A percentile compares a stretch with the other conserved stretches of the same genome.
phyloP scores from a whole-genome alignment of 768 basidiomycete species.

The Agaricus blazei region DNA sequence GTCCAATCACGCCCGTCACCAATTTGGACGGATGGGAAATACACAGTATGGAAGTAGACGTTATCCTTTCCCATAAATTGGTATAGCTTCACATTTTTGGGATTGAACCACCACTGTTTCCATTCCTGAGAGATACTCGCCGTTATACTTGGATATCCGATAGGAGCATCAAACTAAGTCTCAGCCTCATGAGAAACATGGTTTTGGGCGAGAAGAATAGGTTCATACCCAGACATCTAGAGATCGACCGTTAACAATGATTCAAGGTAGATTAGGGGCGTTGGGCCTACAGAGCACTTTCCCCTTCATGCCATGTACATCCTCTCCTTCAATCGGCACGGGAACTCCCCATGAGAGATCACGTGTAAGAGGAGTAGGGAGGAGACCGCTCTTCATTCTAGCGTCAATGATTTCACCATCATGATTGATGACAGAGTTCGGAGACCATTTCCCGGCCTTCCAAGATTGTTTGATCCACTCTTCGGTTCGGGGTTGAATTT shows the following conservation, averaged over 20 bases:
- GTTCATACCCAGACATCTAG: conserved; percentile 88
- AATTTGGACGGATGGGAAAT: conserved; percentile 86
- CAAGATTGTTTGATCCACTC: conserved; percentile 83
- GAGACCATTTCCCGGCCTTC: conserved; percentile 86
- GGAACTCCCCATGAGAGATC: conserved; percentile 97
- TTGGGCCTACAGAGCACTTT: conserved; percentile 90
- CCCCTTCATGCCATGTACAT: conserved; percentile 79
- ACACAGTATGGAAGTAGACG: conserved; percentile 96
- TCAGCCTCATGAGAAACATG: conserved; percentile 12
- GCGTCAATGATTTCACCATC: conserved; percentile 90
- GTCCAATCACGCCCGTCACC: conserved; percentile 94
- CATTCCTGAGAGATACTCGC: conserved; percentile 92
- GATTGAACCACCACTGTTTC: conserved; percentile 97
- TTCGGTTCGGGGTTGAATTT: conserved; percentile 75
- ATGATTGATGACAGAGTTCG: conserved; percentile 83
- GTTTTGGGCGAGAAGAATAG: neutral
- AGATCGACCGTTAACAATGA: neutral
- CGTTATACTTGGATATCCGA: conserved; percentile 97
- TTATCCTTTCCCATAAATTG: conserved; percentile 99
- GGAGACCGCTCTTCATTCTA: conserved; percentile 77
- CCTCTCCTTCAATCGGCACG: conserved; percentile 74
- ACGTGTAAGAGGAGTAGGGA: conserved; percentile 87
- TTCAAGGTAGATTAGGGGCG: neutral
- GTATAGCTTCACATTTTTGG: conserved; percentile 82
- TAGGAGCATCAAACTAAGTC: conserved; percentile 89